phyloP scores from a whole-genome alignment of 2,329 filamentous ascomycete species.

The Venturia nashicola region DNA sequence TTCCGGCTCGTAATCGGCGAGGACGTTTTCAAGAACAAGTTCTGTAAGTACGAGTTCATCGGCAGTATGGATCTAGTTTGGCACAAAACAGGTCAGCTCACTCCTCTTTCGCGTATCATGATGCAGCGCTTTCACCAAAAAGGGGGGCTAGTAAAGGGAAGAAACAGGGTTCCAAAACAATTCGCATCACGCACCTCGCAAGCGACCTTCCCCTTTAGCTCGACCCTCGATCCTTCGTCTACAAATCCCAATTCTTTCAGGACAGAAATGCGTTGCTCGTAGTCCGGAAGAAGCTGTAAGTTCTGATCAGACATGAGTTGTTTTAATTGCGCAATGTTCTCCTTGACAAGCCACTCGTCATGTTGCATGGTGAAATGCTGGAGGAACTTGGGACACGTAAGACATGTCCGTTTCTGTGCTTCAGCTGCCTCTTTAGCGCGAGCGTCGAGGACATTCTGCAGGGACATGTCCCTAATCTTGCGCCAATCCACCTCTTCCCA shows the following conservation, averaged over 20 bases:
- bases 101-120: conserved; percentile 9
- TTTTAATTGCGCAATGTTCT: conserved; percentile 79
- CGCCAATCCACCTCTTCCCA: conserved; percentile 81
- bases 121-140: conserved; percentile 8
- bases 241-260: conserved; percentile 88
- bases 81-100: neutral
- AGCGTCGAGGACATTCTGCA: conserved; percentile 69
- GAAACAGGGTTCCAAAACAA: neutral
- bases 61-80: conserved; percentile 68
- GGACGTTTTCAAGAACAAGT: conserved; percentile 88
- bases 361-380: conserved; percentile 97
- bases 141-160: neutral
- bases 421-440: conserved; percentile 50
- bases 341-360: conserved; percentile 91
- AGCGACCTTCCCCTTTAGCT: conserved; percentile 94
- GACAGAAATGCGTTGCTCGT: conserved; percentile 87
- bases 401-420: conserved; percentile 52
- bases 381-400: conserved; percentile 64
- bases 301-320: conserved; percentile 93
- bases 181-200: conserved; percentile 50
- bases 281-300: conserved; percentile 87
- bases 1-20: conserved; percentile 88
- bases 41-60: conserved; percentile 95
- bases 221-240: conserved; percentile 73
- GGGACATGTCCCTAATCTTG: conserved; percentile 67